Conservation (phyloP, 2,329 filamentous ascomycete genomes). For the Nigrospora osmanthi region DNA sequence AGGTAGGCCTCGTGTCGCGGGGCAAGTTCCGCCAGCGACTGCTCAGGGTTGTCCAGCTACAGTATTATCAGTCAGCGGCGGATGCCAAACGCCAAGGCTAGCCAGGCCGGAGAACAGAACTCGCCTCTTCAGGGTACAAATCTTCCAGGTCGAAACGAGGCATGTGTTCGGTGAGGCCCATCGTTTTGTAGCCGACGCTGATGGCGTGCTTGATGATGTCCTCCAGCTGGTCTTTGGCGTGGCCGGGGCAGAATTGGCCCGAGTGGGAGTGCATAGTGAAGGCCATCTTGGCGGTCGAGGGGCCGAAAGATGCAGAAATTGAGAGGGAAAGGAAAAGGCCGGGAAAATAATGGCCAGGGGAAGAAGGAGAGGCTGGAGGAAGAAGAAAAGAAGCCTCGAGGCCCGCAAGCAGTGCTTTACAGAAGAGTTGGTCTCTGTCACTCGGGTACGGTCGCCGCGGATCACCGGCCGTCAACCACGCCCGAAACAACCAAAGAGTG, state of each 20-base stretch:
- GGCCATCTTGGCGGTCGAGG: slow-evolving; percentile 54
- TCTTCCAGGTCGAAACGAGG: slow-evolving; percentile 66
- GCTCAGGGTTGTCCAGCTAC: slow-evolving; percentile 41
- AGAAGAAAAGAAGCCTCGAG: too few relatives aligned
- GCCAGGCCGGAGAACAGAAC: slow-evolving; percentile 2
- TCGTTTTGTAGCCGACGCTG: slow-evolving; percentile 67
- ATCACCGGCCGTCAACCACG: too few relatives aligned
- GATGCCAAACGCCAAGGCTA: not conserved
- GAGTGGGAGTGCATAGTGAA: slow-evolving; percentile 98
- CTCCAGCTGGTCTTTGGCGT: slow-evolving; percentile 80
- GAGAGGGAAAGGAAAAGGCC: too few relatives aligned
- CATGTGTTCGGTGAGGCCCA: slow-evolving; percentile 93
- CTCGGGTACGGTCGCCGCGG: too few relatives aligned
- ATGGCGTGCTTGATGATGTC: slow-evolving; percentile 77
- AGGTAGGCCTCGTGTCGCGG: slow-evolving; percentile 66
- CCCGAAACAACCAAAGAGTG: too few relatives aligned
- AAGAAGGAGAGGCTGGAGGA: too few relatives aligned
- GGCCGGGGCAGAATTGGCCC: slow-evolving; percentile 88
- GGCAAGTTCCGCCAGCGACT: slow-evolving; percentile 38
- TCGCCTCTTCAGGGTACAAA: slow-evolving; percentile 86
- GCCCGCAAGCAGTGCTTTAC: too few relatives aligned
- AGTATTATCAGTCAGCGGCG: slow-evolving; percentile 12
- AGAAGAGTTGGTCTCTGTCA: too few relatives aligned
- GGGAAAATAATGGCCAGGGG: too few relatives aligned
- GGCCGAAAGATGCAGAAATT: too few relatives aligned